Conservation (phyloP, 208 protist species). For the Crithidia fasciculata region DNA sequence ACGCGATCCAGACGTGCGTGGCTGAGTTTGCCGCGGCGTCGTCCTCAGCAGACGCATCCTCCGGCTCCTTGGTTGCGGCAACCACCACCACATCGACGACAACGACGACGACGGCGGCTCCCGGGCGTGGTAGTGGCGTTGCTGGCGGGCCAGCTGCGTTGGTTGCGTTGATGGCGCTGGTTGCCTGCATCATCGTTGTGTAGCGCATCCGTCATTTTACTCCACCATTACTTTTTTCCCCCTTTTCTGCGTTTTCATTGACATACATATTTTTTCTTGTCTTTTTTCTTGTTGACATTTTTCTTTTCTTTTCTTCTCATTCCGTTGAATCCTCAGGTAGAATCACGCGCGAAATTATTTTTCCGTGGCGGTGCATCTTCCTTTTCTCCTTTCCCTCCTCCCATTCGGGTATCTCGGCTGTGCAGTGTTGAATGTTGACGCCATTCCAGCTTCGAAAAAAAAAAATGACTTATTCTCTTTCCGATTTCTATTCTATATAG, state of each 20-base stretch:
- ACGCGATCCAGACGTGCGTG: not conserved
- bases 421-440: too few species aligned
- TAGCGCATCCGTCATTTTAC: not conserved
- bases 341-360: too few species aligned
- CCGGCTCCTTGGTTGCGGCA: not conserved
- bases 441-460: too few species aligned
- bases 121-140: not conserved
- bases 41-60: not conserved
- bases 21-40: not conserved
- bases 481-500: too few species aligned
- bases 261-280: not conserved
- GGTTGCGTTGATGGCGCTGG: not conserved
- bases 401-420: too few species aligned
- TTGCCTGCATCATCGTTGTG: not conserved
- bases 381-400: too few species aligned
- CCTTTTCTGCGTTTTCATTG: not conserved
- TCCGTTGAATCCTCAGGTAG: too few species aligned
- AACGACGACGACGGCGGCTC: not conserved
- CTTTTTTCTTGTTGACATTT: too few species aligned
- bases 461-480: too few species aligned
- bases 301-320: too few species aligned
- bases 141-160: not conserved
- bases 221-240: not conserved
- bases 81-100: not conserved
- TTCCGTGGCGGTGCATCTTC: too few species aligned